phyloP scores from a whole-genome alignment of 2,329 filamentous ascomycete species.

The Ophiostoma himal-ulmi region DNA sequence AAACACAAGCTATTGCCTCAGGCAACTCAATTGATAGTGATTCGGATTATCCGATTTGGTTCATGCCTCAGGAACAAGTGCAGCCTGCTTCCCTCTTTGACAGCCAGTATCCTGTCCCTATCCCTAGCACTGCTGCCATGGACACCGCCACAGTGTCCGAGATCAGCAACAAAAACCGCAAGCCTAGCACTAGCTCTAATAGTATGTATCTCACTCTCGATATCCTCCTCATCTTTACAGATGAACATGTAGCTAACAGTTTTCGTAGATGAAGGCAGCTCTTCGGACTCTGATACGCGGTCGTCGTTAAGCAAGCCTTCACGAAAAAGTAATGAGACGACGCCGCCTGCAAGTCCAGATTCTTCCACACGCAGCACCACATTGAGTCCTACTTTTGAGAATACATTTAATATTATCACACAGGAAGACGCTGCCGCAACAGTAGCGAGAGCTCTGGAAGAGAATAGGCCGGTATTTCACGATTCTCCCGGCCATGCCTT shows the following conservation, averaged over 20 bases:
- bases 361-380: background rate
- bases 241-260: background rate
- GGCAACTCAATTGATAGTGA: too few relatives aligned
- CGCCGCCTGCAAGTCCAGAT: background rate
- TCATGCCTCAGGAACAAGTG: too few relatives aligned
- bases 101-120: too few relatives aligned
- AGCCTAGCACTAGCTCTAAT: background rate
- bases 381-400: background rate
- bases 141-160: too few relatives aligned
- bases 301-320: too few relatives aligned
- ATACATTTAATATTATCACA: background rate
- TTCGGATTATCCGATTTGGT: too few relatives aligned
- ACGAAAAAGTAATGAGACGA: too few relatives aligned
- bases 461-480: background rate
- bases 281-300: background rate
- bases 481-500: background rate
- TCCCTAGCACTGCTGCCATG: too few relatives aligned
- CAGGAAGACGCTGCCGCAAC: background rate
- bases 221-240: background rate
- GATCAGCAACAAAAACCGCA: too few relatives aligned
- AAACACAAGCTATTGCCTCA: too few relatives aligned
- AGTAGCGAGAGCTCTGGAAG: background rate
- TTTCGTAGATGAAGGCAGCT: background rate
- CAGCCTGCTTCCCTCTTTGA: too few relatives aligned
- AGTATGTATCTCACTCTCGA: background rate